Conservation (phyloP, 306 rosid species). For the Citrullus mucosospermus region DNA sequence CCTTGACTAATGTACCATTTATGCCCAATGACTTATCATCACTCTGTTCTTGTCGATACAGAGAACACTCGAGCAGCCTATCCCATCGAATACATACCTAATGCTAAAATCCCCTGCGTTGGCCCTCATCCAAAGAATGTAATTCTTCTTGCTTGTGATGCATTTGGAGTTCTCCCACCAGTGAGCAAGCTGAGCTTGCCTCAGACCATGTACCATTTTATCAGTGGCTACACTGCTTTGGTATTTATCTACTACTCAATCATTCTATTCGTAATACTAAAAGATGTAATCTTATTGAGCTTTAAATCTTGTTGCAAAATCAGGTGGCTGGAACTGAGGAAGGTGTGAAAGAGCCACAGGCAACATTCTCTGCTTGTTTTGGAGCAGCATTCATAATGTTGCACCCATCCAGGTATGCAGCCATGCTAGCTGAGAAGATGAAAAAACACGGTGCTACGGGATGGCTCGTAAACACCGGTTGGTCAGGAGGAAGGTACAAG, state of each 20-base stretch:
- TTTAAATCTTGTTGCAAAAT: background rate
- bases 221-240: constrained; percentile 92
- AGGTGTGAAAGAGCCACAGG: constrained; percentile 80
- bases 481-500: constrained; percentile 74
- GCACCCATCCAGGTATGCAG: constrained; percentile 82
- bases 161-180: constrained; percentile 91
- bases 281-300: background rate
- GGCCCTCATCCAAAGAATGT: constrained; percentile 88
- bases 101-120: constrained; percentile 75
- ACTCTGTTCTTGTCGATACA: constrained; percentile 12
- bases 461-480: constrained; percentile 93
- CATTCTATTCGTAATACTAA: background rate
- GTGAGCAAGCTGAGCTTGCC: constrained; percentile 77
- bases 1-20: background rate
- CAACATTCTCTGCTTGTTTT: constrained; percentile 87
- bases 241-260: constrained; percentile 19
- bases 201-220: constrained; percentile 93
- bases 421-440: constrained; percentile 93
- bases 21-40: background rate
- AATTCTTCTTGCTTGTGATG: constrained; percentile 85
- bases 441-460: constrained; percentile 71
- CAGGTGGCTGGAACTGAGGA: constrained; percentile 96
- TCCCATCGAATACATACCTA: constrained; percentile 85
- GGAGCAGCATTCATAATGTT: constrained; percentile 94
- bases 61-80: constrained; percentile 90